Evolutionary conservation across 2,329 filamentous ascomycete species (phyloP).

Genomic region (Alternaria sp.): DNA sequence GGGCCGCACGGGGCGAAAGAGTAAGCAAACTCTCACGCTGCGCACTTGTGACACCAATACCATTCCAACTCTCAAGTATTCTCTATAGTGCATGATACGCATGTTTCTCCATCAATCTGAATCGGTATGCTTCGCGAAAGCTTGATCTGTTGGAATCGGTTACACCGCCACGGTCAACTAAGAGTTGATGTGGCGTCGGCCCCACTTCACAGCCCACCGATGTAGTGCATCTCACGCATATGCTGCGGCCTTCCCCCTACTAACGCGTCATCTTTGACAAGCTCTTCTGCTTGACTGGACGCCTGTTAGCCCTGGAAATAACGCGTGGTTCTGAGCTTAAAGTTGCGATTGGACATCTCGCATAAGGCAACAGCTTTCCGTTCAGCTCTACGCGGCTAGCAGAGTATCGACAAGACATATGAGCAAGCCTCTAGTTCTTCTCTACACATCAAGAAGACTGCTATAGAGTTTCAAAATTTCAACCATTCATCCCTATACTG

Average conservation of each 20-base stretch:
- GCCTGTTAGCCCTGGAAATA: neutral
- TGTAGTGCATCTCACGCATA: neutral
- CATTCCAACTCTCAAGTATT: neutral
- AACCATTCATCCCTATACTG: neutral
- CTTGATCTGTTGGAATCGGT: neutral
- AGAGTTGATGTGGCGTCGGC: conserved; percentile 9
- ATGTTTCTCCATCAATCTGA: neutral
- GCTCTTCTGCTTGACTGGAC: neutral
- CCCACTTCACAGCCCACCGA: conserved; percentile 12
- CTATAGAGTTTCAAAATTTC: neutral
- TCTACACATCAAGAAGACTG: neutral
- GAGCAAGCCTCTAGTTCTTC: conserved; percentile 12
- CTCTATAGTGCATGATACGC: neutral
- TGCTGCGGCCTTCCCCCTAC: neutral
- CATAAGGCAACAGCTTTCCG: conserved; percentile 24
- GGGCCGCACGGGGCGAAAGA: neutral
- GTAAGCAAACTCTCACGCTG: neutral
- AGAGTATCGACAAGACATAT: neutral
- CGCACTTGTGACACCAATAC: neutral
- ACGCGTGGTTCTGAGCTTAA: conserved; percentile 6
- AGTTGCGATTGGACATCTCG: conserved; percentile 19
- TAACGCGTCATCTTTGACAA: conserved; percentile 6
- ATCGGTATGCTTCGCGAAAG: neutral
- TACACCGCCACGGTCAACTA: conserved; percentile 5
- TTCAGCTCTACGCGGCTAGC: conserved; percentile 12